phyloP scores from a whole-genome alignment of 768 basidiomycete species.

The Lyophyllum atratum region DNA sequence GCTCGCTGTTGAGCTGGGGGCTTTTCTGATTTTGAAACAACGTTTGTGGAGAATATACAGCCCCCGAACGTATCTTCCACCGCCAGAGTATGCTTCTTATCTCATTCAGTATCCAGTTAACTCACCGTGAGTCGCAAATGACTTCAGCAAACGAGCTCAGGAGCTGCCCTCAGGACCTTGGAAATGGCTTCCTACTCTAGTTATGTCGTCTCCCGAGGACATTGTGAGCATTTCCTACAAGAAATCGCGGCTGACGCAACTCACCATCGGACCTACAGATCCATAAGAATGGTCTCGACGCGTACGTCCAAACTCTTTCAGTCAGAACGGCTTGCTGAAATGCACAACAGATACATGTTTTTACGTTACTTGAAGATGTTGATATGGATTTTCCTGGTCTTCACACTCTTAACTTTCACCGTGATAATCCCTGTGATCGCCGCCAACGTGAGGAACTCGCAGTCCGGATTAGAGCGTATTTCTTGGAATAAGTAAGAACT shows the following conservation, averaged over 20 bases:
- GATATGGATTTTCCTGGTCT: no score
- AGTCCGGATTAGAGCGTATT: no score
- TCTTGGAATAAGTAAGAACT: no score
- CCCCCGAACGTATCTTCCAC: conserved; percentile 52
- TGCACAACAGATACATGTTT: no score
- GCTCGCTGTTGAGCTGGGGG: conserved; percentile 47
- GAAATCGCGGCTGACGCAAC: background rate
- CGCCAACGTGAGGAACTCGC: no score
- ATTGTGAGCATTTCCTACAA: conserved; percentile 36
- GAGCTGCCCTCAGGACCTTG: conserved; percentile 45
- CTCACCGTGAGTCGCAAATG: background rate
- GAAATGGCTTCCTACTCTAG: conserved; percentile 53
- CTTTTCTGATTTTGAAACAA: conserved; percentile 58
- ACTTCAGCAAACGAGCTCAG: conserved; percentile 42
- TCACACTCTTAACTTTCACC: no score
- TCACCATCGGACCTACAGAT: conserved; percentile 34
- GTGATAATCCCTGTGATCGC: no score
- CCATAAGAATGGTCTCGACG: conserved; percentile 65
- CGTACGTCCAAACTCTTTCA: conserved; percentile 48
- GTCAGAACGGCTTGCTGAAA: background rate
- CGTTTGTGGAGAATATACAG: conserved; percentile 60
- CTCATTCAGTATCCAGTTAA: background rate
- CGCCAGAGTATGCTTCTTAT: no score
- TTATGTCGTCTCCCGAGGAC: conserved; percentile 41
- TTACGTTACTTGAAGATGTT: no score